Evolutionary conservation across 2,329 filamentous ascomycete genomes (phyloP).

Genomic region (Teratosphaeria zuluensis): DNA sequence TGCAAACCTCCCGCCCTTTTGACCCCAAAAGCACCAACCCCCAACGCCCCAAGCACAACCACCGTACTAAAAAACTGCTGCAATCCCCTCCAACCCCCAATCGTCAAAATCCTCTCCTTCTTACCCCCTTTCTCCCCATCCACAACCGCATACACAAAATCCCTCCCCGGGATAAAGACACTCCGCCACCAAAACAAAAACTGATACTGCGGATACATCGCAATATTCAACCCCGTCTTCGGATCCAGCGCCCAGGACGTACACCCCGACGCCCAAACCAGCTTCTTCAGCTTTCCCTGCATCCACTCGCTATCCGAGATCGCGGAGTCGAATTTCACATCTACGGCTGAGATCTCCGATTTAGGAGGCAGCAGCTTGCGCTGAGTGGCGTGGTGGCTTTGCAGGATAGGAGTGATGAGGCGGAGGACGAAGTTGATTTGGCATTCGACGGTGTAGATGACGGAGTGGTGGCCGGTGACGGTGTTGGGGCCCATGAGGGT

Average conservation of each 20-base stretch:
- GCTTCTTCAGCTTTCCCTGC: constrained; percentile 31
- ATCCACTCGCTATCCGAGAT: constrained; percentile 29
- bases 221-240: constrained; percentile 39
- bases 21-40: constrained; percentile 8
- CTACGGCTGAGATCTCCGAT: constrained; percentile 22
- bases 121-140: constrained; percentile 6
- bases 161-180: constrained; percentile 29
- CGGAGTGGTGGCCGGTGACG: constrained; percentile 40
- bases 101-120: constrained; percentile 7
- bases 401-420: constrained; percentile 34
- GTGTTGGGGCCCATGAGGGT: constrained; percentile 38
- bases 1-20: constrained; percentile 3
- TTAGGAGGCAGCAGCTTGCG: constrained; percentile 13
- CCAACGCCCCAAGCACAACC: constrained; percentile 1
- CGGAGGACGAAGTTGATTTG: constrained; percentile 41
- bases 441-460: constrained; percentile 43
- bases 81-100: constrained; percentile 15
- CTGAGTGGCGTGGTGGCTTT: constrained; percentile 8
- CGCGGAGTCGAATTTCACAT: constrained; percentile 30
- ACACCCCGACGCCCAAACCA: constrained; percentile 44
- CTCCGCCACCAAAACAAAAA: constrained; percentile 41
- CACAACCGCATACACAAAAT: constrained; percentile 15
- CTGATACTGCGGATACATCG: constrained; percentile 46
- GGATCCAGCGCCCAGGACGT: constrained; percentile 44
- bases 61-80: constrained; percentile 3